phyloP scores from a whole-genome alignment of 345 rosid genomes.

The Populus davidiana region DNA sequence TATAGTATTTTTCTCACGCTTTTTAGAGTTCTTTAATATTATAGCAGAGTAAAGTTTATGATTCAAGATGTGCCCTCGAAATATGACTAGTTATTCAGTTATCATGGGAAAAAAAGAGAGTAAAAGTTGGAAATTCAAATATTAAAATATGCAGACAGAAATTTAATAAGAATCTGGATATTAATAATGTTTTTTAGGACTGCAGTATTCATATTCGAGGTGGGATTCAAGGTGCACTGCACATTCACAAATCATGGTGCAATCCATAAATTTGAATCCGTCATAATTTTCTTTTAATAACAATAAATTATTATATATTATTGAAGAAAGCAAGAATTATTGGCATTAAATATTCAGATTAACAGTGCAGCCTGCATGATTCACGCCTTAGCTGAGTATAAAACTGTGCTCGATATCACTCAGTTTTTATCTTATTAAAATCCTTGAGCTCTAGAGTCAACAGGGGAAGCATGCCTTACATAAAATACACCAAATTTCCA shows the following conservation, averaged over 20 bases:
- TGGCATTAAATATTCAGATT: neutral
- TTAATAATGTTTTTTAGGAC: too few relatives aligned
- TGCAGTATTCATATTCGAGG: too few relatives aligned
- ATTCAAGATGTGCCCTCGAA: too few relatives aligned
- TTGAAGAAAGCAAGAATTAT: neutral
- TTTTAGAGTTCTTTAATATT: too few relatives aligned
- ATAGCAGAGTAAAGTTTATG: too few relatives aligned
- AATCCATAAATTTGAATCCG: neutral
- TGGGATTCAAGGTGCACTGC: neutral
- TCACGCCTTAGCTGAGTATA: neutral
- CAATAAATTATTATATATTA: too few relatives aligned
- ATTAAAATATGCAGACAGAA: too few relatives aligned
- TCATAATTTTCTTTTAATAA: neutral
- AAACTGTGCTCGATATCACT: neutral
- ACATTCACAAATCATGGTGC: neutral
- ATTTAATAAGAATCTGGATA: too few relatives aligned
- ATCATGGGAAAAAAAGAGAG: too few relatives aligned
- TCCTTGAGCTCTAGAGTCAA: slow-evolving; percentile 3
- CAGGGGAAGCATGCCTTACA: neutral
- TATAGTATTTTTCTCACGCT: too few relatives aligned
- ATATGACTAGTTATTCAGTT: too few relatives aligned
- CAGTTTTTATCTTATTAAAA: neutral
- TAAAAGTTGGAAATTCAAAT: too few relatives aligned
- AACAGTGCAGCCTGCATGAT: neutral
- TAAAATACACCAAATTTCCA: slow-evolving; percentile 9